phyloP scores from a whole-genome alignment of 2,329 filamentous ascomycete species.

The Pyrenochaeta sp. region DNA sequence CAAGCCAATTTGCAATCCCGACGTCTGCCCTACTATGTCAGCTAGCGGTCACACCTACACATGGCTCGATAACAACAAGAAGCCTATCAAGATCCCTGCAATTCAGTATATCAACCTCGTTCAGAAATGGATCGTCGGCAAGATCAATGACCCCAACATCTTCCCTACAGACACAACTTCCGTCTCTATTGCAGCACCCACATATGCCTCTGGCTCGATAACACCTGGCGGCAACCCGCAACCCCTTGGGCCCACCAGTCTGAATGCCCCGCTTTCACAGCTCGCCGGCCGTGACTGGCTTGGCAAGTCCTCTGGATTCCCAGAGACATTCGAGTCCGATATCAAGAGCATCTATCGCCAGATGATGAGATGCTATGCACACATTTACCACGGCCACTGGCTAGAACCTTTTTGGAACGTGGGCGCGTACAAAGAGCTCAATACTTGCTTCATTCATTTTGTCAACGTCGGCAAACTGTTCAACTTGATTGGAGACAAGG shows the following conservation, averaged over 20 bases:
- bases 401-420: conserved; percentile 59
- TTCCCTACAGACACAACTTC: conserved; percentile 86
- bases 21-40: conserved; percentile 89
- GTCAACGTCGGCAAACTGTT: conserved; percentile 76
- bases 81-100: conserved; percentile 90
- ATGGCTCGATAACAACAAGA: conserved; percentile 87
- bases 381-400: conserved; percentile 62
- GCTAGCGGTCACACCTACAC: conserved; percentile 95
- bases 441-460: conserved; percentile 63
- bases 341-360: conserved; percentile 73
- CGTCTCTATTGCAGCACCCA: conserved; percentile 69
- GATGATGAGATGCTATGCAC: conserved; percentile 63
- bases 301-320: conserved; percentile 82
- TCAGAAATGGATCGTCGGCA: conserved; percentile 96
- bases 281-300: conserved; percentile 78
- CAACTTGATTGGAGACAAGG: conserved; percentile 79
- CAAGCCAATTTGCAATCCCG: conserved; percentile 80
- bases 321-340: conserved; percentile 67
- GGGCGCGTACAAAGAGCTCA: conserved; percentile 58
- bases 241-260: conserved; percentile 53
- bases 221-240: conserved; percentile 55
- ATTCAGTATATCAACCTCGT: conserved; percentile 94
- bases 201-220: conserved; percentile 62
- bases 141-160: conserved; percentile 87
- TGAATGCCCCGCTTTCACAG: conserved; percentile 65